Evolutionary conservation across 2,329 filamentous ascomycete species (phyloP).

Genomic region (Ascochyta koolunga): DNA sequence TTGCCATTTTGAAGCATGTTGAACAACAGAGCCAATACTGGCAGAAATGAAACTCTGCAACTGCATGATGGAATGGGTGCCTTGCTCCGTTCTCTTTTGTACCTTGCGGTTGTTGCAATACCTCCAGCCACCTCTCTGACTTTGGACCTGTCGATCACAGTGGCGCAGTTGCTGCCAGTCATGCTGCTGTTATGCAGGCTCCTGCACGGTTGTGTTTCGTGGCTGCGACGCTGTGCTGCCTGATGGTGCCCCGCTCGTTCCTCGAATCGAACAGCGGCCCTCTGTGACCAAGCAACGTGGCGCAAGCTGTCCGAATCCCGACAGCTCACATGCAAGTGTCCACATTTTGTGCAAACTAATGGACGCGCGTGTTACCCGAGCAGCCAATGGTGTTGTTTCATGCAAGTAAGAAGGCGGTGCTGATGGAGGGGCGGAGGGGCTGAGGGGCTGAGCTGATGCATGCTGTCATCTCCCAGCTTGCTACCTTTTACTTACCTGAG

Average conservation of each 20-base stretch:
- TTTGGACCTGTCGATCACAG: conserved; percentile 13
- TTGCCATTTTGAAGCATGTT: too few species aligned
- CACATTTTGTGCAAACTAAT: not conserved
- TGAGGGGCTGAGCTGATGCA: conserved; percentile 10
- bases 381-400: conserved; percentile 1
- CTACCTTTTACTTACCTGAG: conserved; percentile 14
- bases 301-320: conserved; percentile 9
- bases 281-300: conserved; percentile 8
- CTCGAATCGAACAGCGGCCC: conserved; percentile 5
- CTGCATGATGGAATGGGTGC: too few species aligned
- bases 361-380: not conserved
- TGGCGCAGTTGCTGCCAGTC: not conserved
- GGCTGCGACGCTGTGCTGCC: not conserved
- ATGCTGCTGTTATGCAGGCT: not conserved
- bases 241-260: conserved; percentile 6
- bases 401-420: conserved; percentile 11
- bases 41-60: too few species aligned
- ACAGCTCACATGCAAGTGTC: conserved; percentile 14
- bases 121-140: too few species aligned
- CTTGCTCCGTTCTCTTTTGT: too few species aligned
- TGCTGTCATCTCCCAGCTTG: conserved; percentile 13
- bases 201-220: not conserved
- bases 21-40: too few species aligned
- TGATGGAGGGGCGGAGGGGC: conserved; percentile 15
- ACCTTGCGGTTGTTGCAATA: too few species aligned